Base-by-base conservation (phyloP, 768 basidiomycete genomes). In the Termitomyces sp. region DNA sequence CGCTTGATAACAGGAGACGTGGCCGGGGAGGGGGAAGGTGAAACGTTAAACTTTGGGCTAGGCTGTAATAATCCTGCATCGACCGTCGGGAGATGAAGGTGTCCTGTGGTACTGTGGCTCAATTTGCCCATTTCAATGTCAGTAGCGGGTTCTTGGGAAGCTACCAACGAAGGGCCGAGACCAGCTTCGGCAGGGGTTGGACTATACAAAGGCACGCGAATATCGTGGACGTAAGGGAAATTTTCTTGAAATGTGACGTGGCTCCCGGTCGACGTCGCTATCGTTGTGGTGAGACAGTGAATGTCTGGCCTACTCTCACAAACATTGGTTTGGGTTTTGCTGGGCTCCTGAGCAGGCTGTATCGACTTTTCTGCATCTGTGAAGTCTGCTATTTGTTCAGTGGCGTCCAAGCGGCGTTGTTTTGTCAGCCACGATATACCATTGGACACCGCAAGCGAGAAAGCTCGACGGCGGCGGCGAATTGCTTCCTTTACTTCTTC, bases 401-500 rank as follows among this genome's bases (percentile, higher is more conserved):
- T 17, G 48, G 25, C 45, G 55, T 54, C 50, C 45, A 20, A 15
- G 5, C 5, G 8, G 40, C 34, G 47, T 45, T 55, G 45, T n/a
- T 48, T 48, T 5, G 37, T 52, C 15, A 66, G 47, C 46, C 48
- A 42, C 11, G 57, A 50, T 2, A 73, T 12, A 12, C 51, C 52
- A 20, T 61, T 55, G 4, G 70, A 62, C 47, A 69, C 63, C 6
- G 64, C 67, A 49, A 63, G 66, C 0, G 69, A 25, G 50, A 73
- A 62, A 40, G 62, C 63, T 37, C 64, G 70, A 8, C 82, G 77
- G 59, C 76, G 79, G 8, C 64, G 64, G 12, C 71, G 75, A 60
- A 84, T 74, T 4, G 71, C 72, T 50, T 83, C 80, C 49, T 76
- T 75, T 5, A 88, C 76, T 57, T 85, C 83, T 55, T 85, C 83